Base-by-base conservation (phyloP, 2,329 filamentous ascomycete species). In the Pseudogymnoascus sp. region DNA sequence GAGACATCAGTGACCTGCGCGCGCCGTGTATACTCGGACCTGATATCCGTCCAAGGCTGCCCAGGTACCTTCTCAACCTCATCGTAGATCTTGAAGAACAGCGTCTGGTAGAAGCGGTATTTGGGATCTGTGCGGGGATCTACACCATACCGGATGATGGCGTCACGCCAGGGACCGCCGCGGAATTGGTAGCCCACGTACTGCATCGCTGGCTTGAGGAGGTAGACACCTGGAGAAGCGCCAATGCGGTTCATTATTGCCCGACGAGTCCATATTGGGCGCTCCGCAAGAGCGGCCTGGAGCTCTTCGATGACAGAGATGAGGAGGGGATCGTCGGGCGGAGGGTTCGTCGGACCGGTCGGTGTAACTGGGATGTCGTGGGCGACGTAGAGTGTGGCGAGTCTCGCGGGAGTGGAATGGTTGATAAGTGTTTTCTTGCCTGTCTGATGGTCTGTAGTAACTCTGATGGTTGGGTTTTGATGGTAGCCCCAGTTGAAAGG, bases 181-280 rank as follows among this genome's bases (percentile, higher is more conserved):
- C 89, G 88, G 80, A 97, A 97, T 75, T 92, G 91, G 76, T 96
- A 99, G 7, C 90, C 92, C 4, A 91, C 86, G 69, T 94, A 93
- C 66, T 91, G 89, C 61, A 92, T 83, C 55, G 90, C 90, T 71
- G 88, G 83, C 69, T 91, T 89, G 64, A 96, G 74, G 43, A 82
- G 75, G 63, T 82, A 83, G 64, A 80, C 78, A 45, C 77, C 78
- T 26, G 78, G 77, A 58, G 76, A 77, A 59, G 76, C 76, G 2
- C 75, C 77, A 31, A 97, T 79, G 61, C 83, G 81, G 74, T 96
- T 97, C 68, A 88, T 81, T 12, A 96, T 80, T 2, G 88, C 89
- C 19, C 93, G 86, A 0, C 92, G 85, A 3, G 93, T 97, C 85
- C 92, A 95, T 52, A 96, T 85, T 0, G 92, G 92, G 0, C 93